Evolutionary conservation across 2,329 filamentous ascomycete genomes (phyloP), one percentile per base, ranked within the genome.

Genomic region (Phaeophleospora eucalypticola): DNA sequence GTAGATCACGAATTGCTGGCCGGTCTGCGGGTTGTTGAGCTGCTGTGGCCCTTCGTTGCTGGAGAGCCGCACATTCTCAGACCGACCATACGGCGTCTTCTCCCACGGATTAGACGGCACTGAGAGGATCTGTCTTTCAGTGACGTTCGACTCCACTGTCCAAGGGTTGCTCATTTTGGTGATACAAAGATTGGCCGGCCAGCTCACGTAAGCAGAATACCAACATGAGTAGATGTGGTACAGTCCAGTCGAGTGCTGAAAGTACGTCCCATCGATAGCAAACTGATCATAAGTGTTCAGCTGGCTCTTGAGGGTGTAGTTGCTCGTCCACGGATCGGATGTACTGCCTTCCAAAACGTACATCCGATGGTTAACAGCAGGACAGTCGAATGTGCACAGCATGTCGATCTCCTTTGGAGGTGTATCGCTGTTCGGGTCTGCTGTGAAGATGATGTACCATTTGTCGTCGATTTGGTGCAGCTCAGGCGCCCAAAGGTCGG

Each of bases 381-480:
- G 34, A 33, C 34, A 38, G 46, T 46, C 43, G 58, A 67, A 75
- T 33, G 69, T 64, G 57, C 73, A 76, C 56, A 67, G 68, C 66
- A 74, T 73, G 46, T 76, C 73, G 4, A 68, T 64, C 46, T 72
- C 67, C 0, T 73, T 73, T 0, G 72, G 68, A 1, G 74, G 73
- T 2, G 51, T 51, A 56, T 78, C 75, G 24, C 59, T 57, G 48
- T 69, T 68, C 2, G 73, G 72, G 48, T 77, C 73, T 4, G 71
- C 75, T 2, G 73, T 78, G 61, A 77, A 77, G 52, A 78, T 76
- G 43, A 77, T 64, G 54, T 75, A 77, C 74, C 75, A 77, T 10
- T 60, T 66, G 36, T 64, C 65, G 47, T 69, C 62, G 35, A 76
- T 64, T n/a, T 65, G 60, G 55, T 78, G 75, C 8, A 78, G 58